Evolutionary conservation across 345 rosid genomes (phyloP).

Genomic region (Aegle marmelos): DNA sequence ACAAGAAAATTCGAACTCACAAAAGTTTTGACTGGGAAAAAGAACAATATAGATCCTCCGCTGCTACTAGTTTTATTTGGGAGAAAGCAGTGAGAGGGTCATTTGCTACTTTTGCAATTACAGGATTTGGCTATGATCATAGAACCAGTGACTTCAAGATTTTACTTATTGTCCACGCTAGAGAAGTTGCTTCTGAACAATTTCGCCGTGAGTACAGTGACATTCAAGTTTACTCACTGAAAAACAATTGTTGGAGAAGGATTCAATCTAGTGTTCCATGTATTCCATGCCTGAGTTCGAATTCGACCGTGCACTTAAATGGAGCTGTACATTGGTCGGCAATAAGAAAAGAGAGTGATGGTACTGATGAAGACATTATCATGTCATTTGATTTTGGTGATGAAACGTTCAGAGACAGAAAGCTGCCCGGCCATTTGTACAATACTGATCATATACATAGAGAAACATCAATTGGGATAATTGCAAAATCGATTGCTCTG

Average conservation of each 20-base stretch:
- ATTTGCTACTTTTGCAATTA: not conserved
- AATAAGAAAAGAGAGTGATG: not conserved
- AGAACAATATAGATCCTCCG: not conserved
- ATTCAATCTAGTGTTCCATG: not conserved
- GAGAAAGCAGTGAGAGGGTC: not conserved
- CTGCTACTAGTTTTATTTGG: not conserved
- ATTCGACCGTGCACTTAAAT: not conserved
- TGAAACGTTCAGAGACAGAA: not conserved
- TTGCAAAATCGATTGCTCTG: not conserved
- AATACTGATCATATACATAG: not conserved
- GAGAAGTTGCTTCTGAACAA: not conserved
- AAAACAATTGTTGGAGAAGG: not conserved
- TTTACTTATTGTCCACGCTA: not conserved
- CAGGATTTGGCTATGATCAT: constrained; percentile 4
- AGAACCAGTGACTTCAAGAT: not conserved
- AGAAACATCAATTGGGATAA: not conserved
- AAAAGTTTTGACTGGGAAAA: not conserved
- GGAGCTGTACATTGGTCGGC: not conserved
- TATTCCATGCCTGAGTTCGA: not conserved
- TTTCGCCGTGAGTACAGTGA: not conserved
- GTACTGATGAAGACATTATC: not conserved
- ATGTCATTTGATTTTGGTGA: not conserved
- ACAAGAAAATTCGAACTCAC: not conserved
- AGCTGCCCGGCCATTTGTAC: not conserved
- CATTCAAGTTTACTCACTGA: not conserved